Evolutionary conservation across 768 basidiomycete genomes (phyloP), one percentile per base, ranked within the genome.

Genomic region (Russula brevipes): DNA sequence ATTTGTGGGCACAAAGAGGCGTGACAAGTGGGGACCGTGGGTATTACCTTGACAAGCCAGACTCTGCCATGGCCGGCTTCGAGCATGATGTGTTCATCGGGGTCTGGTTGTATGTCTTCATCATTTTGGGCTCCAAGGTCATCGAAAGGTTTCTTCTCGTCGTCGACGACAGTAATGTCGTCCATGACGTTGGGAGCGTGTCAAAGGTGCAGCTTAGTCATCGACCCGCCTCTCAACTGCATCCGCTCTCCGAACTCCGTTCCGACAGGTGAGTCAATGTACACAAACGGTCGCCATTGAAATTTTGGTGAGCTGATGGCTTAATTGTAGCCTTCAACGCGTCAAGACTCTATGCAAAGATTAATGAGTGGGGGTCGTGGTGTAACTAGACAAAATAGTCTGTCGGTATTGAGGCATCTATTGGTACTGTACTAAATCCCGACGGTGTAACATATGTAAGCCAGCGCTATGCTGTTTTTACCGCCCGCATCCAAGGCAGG

Each of bases 1-100:
- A 17, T 17, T n/a, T 17, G 44, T 2, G 54, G 19, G 59, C 46
- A n/a, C 30, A 45, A 11, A 46, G n/a, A 53, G 44, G 50, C 0
- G 4, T 11, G 8, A 39, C 19, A 35, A 35, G 24, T 55, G 46
- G 49, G 49, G 67, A 56, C 60, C n/a, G 51, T n/a, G 39, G 46
- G 39, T 79, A 68, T 24, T 68, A 90, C 91, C 83, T 92, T 92
- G 70, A 92, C 89, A 47, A 92, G 78, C 91, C 91, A 94, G 17
- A 91, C 87, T 65, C 84, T 77, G 51, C 90, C 87, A 53, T 84
- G 83, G 19, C 86, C 86, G 64, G 85, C 81, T 72, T 88, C 84
- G 41, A 91, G 76, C 81, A 90, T 87, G n/a, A 94, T 78, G 51
- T 85, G 81, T 72, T 92, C 90, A 64, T 94, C 89, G 1, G 89